Evolutionary conservation across 208 protist genomes (phyloP), one percentile per base, ranked within the genome.

Genomic region (Trypanosoma grayi): DNA sequence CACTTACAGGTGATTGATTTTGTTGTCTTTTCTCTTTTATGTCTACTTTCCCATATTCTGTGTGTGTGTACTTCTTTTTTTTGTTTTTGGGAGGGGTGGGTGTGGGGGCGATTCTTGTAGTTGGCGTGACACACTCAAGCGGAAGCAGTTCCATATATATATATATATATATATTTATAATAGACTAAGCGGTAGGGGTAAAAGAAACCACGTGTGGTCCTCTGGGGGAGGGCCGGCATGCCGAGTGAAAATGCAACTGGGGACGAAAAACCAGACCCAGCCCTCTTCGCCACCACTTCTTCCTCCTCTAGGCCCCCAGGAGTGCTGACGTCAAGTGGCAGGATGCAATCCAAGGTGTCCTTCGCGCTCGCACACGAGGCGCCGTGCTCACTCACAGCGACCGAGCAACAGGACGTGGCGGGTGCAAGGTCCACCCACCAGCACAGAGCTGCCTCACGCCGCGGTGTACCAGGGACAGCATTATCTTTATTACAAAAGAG

Each of bases 381-480:
- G 3, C 33, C 65, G 0, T 54, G 34, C 14, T 60, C 62, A n/a
- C 58, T 60, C 30, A 34, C 69, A 25, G 48, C 36, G 7, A 31
- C 51, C 2, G 51, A 22, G 39, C 55, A 45, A 33, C 37, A 2
- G 7, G 40, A 4, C 18, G 25, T 51, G 16, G 27, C 13, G 14
- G 47, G 13, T 34, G 55, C 18, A 60, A 74, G 18, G 24, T 60
- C 11, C 41, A 65, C 22, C 52, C 57, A 6, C 47, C 39, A 8
- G 56, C n/a, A n/a, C n/a, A n/a, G n/a, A n/a, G n/a, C n/a, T n/a
- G n/a, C n/a, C n/a, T n/a, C n/a, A n/a, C n/a, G n/a, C n/a, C n/a
- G n/a, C n/a, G n/a, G n/a, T n/a, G n/a, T n/a, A n/a, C n/a, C n/a
- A n/a, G n/a, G n/a, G n/a, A n/a, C n/a, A n/a, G n/a, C n/a, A n/a